Base-by-base conservation (phyloP, 305 asterid genomes). In the Fraxinus ornus region DNA sequence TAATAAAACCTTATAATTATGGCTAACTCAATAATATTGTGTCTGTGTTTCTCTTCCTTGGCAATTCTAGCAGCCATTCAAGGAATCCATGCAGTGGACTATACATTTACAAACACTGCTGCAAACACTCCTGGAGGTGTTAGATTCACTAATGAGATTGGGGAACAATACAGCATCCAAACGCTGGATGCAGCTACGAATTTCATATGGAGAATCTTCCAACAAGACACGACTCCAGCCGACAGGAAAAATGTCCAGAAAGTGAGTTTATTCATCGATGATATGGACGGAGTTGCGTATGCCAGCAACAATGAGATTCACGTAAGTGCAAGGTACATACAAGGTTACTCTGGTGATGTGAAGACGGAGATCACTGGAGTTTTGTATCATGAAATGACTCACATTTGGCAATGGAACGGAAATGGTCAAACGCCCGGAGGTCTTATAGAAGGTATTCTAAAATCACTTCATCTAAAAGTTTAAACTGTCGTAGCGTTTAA, bases 391-490 rank as follows among this genome's bases (percentile, higher is more conserved):
- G 92, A 89, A 22, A 26, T 86, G 77, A 86, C 92, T 28, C 92
- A 89, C 73, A 84, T 86, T 1, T 89, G 86, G 81, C 92, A 88
- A 83, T 89, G 90, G 92, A 17, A 77, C 36, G 88, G 89, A 19
- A 87, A 79, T 2, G 72, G 80, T 0, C 73, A 76, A n/a, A 78
- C 89, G 1, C 91, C 89, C 3, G 72, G 52, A 0, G 89, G 89
- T 2, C 86, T 89, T 2, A 47, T 75, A 0, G 92, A 87, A 30
- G 92, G 92, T 66, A 10, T 22, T 24, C 3, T 66, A 0, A 12
- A 62, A 21, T 62, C 12, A 19, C 5, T 22, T 62, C 15, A 7
- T 62, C 71, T 21, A 62, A 62, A 62, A 62, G 66, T 55, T 33
- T 33, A 33, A 33, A 33, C 36, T 1, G 36, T n/a, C n/a, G n/a